Evolutionary conservation across 2,329 filamentous ascomycete genomes (phyloP).

Genomic region (Stachybotrys elegans): DNA sequence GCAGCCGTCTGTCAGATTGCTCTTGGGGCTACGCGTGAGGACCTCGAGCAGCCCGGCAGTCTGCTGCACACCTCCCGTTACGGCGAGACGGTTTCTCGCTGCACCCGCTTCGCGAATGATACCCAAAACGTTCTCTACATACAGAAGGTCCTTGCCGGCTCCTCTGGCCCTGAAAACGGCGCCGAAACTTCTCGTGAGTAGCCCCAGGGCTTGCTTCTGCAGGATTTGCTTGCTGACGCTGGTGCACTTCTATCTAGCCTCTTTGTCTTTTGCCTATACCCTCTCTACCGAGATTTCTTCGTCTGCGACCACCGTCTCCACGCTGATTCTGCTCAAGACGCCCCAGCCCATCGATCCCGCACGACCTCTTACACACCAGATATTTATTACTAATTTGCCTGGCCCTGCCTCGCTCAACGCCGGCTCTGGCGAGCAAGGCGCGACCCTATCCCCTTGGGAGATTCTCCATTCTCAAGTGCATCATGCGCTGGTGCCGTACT

Average conservation of each 20-base stretch:
- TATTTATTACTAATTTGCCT: slow-evolving; percentile 89
- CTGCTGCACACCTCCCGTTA: slow-evolving; percentile 70
- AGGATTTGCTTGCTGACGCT: slow-evolving; percentile 9
- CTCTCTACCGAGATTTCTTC: slow-evolving; percentile 79
- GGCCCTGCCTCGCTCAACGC: slow-evolving; percentile 68
- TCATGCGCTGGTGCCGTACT: slow-evolving; percentile 88
- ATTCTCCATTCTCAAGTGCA: slow-evolving; percentile 89
- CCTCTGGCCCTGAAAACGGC: slow-evolving; percentile 46
- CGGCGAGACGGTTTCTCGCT: slow-evolving; percentile 78
- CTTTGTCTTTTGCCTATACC: slow-evolving; percentile 65
- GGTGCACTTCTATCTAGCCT: slow-evolving; percentile 14
- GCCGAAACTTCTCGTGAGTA: slow-evolving; percentile 38
- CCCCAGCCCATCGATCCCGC: slow-evolving; percentile 81
- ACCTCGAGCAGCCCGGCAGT: slow-evolving; percentile 77
- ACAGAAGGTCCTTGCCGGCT: slow-evolving; percentile 69
- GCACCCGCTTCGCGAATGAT: slow-evolving; percentile 84
- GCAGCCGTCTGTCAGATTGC: slow-evolving; percentile 66
- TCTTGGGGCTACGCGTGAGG: slow-evolving; percentile 68
- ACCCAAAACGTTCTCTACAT: slow-evolving; percentile 85
- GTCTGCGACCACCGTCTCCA: slow-evolving; percentile 74
- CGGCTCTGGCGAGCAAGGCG: slow-evolving; percentile 63
- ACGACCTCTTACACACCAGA: slow-evolving; percentile 77
- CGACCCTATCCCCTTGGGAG: slow-evolving; percentile 79
- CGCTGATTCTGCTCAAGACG: slow-evolving; percentile 85
- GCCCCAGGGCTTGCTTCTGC: too few relatives aligned